phyloP scores from a whole-genome alignment of 2,329 filamentous ascomycete species.

The Diaporthe ampelina region DNA sequence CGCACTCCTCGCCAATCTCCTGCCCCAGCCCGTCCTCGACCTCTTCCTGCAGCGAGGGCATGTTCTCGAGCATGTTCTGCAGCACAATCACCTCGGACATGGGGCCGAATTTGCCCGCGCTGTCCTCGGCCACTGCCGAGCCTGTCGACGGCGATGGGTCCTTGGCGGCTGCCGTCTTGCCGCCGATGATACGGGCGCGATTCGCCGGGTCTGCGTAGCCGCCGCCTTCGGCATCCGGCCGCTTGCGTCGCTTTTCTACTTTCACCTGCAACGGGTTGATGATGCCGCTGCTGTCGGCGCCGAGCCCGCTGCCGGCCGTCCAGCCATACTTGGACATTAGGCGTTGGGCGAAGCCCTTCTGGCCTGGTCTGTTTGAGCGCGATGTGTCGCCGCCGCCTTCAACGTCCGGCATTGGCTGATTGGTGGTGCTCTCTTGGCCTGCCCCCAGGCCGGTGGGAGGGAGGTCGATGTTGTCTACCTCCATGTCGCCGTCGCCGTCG shows the following conservation, averaged over 20 bases:
- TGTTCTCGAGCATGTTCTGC: conserved; percentile 86
- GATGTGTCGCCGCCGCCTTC: conserved; percentile 53
- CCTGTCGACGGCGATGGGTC: background rate
- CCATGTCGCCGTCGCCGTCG: conserved; percentile 44
- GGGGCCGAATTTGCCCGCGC: conserved; percentile 69
- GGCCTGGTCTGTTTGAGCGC: conserved; percentile 79
- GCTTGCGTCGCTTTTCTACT: conserved; percentile 87
- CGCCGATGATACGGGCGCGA: conserved; percentile 85
- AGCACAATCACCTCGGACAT: conserved; percentile 89
- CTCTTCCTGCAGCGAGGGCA: conserved; percentile 83
- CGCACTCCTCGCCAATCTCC: conserved; percentile 95
- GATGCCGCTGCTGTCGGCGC: conserved; percentile 86
- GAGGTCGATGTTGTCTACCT: conserved; percentile 58
- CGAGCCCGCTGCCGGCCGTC: conserved; percentile 88
- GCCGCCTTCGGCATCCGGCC: conserved; percentile 82
- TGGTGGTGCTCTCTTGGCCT: conserved; percentile 53
- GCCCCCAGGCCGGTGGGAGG: conserved; percentile 59
- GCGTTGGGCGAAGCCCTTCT: conserved; percentile 87
- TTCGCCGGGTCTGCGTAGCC: conserved; percentile 79
- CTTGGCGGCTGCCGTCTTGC: conserved; percentile 61
- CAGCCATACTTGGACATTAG: conserved; percentile 96
- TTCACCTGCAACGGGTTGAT: conserved; percentile 86
- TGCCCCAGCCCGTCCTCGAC: conserved; percentile 83
- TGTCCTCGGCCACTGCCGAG: conserved; percentile 44
- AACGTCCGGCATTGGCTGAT: conserved; percentile 47